phyloP scores from a whole-genome alignment of 352 stramenopile species.

The Pythium sukuiense region DNA sequence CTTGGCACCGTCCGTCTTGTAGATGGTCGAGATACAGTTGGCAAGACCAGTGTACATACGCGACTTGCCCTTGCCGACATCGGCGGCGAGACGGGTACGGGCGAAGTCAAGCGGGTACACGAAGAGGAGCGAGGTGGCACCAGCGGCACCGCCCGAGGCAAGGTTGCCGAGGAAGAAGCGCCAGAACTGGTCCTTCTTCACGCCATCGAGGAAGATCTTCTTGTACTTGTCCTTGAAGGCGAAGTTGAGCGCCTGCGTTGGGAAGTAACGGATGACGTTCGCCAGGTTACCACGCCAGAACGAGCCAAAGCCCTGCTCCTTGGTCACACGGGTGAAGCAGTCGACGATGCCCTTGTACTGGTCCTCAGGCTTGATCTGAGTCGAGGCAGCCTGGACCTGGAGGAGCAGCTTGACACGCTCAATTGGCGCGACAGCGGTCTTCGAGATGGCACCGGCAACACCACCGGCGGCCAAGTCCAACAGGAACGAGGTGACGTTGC shows the following conservation, averaged over 20 bases:
- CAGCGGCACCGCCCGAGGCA: slow-evolving; percentile 95
- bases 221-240: slow-evolving; percentile 95
- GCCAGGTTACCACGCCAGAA: slow-evolving; percentile 92
- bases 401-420: slow-evolving; percentile 92
- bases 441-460: slow-evolving; percentile 87
- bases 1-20: slow-evolving; percentile 87
- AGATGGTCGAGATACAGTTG: slow-evolving; percentile 97
- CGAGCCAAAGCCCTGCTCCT: slow-evolving; percentile 86
- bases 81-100: slow-evolving; percentile 97
- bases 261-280: slow-evolving; percentile 94
- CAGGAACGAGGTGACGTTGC: slow-evolving; percentile 60
- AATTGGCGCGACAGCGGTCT: slow-evolving; percentile 90
- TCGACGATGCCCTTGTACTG: slow-evolving; percentile 92
- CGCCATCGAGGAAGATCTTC: slow-evolving; percentile 83
- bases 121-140: slow-evolving; percentile 95
- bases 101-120: slow-evolving; percentile 98
- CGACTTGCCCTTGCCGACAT: slow-evolving; percentile 96
- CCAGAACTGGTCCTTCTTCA: slow-evolving; percentile 96
- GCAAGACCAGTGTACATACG: slow-evolving; percentile 97
- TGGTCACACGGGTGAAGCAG: slow-evolving; percentile 88
- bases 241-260: slow-evolving; percentile 92
- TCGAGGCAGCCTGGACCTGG: slow-evolving; percentile 89
- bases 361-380: slow-evolving; percentile 90
- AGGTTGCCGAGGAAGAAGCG: slow-evolving; percentile 99
- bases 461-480: slow-evolving; percentile 84